Evolutionary conservation across 257 asterid species (phyloP).

Genomic region (Solanum ossicruentum): DNA sequence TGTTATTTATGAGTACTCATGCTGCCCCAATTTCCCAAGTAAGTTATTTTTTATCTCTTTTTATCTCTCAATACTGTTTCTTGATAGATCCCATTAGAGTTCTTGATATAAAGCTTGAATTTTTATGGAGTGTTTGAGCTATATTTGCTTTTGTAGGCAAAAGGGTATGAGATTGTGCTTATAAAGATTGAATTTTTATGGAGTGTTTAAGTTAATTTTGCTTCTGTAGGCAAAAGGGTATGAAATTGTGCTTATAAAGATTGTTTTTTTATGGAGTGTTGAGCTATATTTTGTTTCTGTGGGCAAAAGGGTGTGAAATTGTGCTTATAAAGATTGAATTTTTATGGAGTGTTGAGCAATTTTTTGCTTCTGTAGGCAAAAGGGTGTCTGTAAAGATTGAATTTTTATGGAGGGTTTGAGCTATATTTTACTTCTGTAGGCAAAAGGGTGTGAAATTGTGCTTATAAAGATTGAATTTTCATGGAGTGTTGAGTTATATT

Average conservation of each 20-base stretch:
- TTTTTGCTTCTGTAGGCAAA: not conserved
- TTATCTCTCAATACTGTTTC: not conserved
- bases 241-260: not conserved
- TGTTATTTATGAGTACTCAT: conserved; percentile 19
- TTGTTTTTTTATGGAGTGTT: not conserved
- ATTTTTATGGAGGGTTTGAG: not conserved
- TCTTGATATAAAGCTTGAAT: not conserved
- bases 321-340: not conserved
- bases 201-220: not conserved
- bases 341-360: not conserved
- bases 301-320: not conserved
- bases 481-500: not conserved
- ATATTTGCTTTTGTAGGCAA: not conserved
- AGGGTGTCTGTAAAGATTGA: not conserved
- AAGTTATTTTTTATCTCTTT: conserved; percentile 4
- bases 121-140: not conserved
- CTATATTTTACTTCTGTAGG: not conserved
- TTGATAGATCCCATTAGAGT: conserved; percentile 20
- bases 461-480: not conserved
- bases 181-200: not conserved
- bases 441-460: not conserved
- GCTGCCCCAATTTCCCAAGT: conserved; percentile 21
- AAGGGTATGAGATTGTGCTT: not conserved
- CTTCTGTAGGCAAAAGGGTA: not conserved
- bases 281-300: not conserved